Evolutionary conservation across 2,329 filamentous ascomycete species (phyloP).

Genomic region (Phoma sp.): DNA sequence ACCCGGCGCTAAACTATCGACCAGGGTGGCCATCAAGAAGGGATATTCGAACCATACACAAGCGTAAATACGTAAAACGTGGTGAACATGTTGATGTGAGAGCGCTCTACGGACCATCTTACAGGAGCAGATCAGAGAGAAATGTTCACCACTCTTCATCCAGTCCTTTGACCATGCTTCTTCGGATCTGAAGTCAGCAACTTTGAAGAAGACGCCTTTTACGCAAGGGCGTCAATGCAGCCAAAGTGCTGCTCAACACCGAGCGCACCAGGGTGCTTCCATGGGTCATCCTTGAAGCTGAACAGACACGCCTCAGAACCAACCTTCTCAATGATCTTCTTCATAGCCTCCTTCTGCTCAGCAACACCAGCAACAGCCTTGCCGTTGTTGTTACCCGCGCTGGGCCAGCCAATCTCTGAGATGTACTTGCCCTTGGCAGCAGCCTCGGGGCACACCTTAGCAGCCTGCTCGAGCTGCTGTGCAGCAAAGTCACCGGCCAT

Average conservation of each 20-base stretch:
- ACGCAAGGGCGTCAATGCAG: constrained; percentile 59
- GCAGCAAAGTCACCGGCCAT: constrained; percentile 79
- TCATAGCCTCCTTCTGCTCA: constrained; percentile 77
- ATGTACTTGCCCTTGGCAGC: constrained; percentile 73
- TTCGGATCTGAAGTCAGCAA: no score
- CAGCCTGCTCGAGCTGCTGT: constrained; percentile 74
- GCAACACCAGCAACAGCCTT: constrained; percentile 69
- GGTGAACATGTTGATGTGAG: constrained; percentile 1
- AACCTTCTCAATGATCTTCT: constrained; percentile 69
- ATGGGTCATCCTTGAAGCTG: constrained; percentile 78
- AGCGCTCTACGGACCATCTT: constrained; percentile 1
- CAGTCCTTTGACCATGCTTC: no score
- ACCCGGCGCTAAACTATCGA: constrained; percentile 9
- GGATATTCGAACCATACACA: constrained; percentile 9
- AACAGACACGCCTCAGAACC: constrained; percentile 81
- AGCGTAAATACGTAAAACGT: constrained; percentile 20
- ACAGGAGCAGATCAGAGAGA: constrained; percentile 1
- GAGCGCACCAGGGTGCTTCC: constrained; percentile 77
- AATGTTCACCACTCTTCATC: not conserved
- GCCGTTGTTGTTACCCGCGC: constrained; percentile 72
- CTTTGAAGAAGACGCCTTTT: constrained; percentile 9
- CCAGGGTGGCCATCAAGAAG: constrained; percentile 10
- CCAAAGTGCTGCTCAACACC: constrained; percentile 85
- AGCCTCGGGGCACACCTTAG: constrained; percentile 69
- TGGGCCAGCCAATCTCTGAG: constrained; percentile 92